Percentiles rank a stretch among this genome's conserved stretches.
Conservation (phyloP, 345 rosid genomes). For the Xanthoceras sorbifolium region DNA sequence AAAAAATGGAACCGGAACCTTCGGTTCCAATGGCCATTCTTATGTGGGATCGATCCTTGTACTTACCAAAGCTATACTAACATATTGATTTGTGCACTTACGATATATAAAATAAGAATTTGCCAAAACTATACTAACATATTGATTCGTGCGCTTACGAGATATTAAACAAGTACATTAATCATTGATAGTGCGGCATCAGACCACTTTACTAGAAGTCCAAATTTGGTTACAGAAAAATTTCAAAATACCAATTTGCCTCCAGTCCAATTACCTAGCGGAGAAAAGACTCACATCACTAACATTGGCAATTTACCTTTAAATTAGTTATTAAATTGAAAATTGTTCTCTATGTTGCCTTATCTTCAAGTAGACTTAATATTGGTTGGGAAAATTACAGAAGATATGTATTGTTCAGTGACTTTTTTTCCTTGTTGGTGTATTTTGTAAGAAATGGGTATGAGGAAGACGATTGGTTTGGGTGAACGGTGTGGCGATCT, state of each 20-base stretch:
- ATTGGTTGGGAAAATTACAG: neutral
- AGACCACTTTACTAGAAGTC: neutral
- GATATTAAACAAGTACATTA: too few relatives aligned
- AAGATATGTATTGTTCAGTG: neutral
- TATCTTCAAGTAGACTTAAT: neutral
- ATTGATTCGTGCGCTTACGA: too few relatives aligned
- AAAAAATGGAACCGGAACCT: too few relatives aligned
- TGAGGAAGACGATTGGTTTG: constrained; percentile 6
- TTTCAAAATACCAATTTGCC: too few relatives aligned
- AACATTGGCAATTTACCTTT: neutral
- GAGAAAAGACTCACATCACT: neutral
- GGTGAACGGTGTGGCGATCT: neutral
- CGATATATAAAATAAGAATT: too few relatives aligned
- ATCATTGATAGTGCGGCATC: neutral
- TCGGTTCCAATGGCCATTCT: too few relatives aligned
- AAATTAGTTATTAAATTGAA: neutral
- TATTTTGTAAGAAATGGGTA: neutral
- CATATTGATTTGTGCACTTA: too few relatives aligned
- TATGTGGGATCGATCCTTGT: too few relatives aligned
- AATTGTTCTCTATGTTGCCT: neutral
- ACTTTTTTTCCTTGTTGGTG: constrained; percentile 3
- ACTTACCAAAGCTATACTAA: too few relatives aligned
- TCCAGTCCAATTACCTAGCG: too few relatives aligned
- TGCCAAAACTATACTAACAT: too few relatives aligned
- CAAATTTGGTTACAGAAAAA: too few relatives aligned